Percentiles rank a stretch among this genome's conserved stretches.
These are phyloP conservation scores for Vinca minor DNA, from an alignment of 257 asterid genomes.

Conservation along the genomic window DNA sequence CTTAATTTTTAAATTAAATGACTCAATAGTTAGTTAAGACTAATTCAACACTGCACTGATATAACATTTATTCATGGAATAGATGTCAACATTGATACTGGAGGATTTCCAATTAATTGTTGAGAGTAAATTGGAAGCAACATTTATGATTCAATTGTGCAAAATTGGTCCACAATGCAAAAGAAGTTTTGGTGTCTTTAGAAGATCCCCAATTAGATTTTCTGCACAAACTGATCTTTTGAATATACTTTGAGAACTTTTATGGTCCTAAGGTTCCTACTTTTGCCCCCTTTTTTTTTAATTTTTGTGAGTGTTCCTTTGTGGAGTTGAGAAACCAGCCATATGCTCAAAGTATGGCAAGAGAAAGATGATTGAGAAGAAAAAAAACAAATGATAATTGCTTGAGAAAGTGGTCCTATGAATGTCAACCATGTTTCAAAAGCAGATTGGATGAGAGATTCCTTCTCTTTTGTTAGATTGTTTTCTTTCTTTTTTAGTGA, in stretches of 20 bases:
- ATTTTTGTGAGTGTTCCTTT: not conserved
- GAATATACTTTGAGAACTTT: not conserved
- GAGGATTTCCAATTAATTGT: not conserved
- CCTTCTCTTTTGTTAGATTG: not conserved
- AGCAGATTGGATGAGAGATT: constrained; percentile 3
- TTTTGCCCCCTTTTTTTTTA: not conserved
- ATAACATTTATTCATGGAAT: too few relatives aligned
- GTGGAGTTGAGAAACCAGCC: constrained; percentile 7
- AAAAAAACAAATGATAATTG: not conserved
- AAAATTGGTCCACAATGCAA: not conserved
- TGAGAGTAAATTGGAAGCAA: not conserved
- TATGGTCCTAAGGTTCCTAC: constrained; percentile 12
- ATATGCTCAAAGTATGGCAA: not conserved
- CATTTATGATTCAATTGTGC: not conserved
- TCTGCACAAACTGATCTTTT: not conserved
- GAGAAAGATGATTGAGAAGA: not conserved
- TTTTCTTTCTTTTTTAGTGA: not conserved
- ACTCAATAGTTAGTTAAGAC: too few relatives aligned
- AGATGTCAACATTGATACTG: too few relatives aligned
- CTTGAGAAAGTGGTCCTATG: constrained; percentile 4
- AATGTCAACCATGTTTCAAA: constrained; percentile 14
- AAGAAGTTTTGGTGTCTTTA: not conserved
- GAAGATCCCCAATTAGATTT: constrained; percentile 1
- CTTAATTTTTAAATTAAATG: too few relatives aligned
- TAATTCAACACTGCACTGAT: too few relatives aligned